Conservation (phyloP, 768 basidiomycete genomes). For the Lenzites betulinus region DNA sequence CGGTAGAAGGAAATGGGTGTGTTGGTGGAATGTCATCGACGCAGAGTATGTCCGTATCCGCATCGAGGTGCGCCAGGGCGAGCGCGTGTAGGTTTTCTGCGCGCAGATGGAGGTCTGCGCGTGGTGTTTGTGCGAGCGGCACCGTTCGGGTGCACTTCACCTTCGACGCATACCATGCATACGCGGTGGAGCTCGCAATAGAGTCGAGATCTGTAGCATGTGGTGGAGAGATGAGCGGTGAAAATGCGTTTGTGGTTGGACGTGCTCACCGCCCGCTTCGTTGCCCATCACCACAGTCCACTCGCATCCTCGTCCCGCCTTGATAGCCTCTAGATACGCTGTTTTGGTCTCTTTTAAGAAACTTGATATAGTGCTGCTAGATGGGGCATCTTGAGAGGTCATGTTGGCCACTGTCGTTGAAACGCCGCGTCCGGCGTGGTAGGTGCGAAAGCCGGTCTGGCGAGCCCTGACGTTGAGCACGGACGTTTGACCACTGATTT, state of each 20-base stretch:
- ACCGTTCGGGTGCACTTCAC: slow-evolving; percentile 47
- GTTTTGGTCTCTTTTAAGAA: slow-evolving; percentile 41
- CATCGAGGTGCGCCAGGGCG: slow-evolving; percentile 53
- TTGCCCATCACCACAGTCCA: slow-evolving; percentile 96
- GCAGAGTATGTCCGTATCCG: slow-evolving; percentile 61
- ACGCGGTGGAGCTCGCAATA: slow-evolving; percentile 82
- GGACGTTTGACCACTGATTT: too few relatives aligned
- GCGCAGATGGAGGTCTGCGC: slow-evolving; percentile 72
- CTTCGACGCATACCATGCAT: slow-evolving; percentile 71
- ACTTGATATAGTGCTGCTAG: not conserved
- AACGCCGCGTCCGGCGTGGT: not conserved
- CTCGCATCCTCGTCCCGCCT: slow-evolving; percentile 46
- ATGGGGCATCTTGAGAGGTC: not conserved
- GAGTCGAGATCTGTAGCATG: slow-evolving; percentile 78
- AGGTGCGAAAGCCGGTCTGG: not conserved
- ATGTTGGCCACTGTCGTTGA: not conserved
- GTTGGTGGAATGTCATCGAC: slow-evolving; percentile 51
- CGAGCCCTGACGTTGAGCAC: not conserved
- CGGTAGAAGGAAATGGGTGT: slow-evolving; percentile 51
- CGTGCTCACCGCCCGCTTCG: slow-evolving; percentile 83
- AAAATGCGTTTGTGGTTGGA: not conserved
- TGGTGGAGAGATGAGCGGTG: not conserved
- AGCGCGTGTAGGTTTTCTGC: slow-evolving; percentile 87
- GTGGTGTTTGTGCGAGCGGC: slow-evolving; percentile 71
- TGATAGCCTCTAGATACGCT: slow-evolving; percentile 59